Evolutionary conservation across 176 grass and related monocot species (phyloP).

Genomic region (Saccharum spontaneum): DNA sequence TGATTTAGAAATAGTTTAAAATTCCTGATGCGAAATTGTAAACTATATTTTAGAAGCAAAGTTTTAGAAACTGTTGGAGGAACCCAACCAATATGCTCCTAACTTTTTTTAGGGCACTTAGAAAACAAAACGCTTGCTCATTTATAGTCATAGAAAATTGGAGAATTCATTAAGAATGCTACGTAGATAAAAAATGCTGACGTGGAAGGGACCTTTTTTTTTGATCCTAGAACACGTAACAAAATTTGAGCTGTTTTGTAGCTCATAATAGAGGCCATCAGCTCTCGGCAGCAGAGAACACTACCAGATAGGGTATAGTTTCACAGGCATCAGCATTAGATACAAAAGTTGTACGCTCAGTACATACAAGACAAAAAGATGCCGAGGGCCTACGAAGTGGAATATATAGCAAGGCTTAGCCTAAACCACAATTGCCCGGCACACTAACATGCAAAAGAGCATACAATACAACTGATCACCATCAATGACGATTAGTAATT

Average conservation of each 20-base stretch:
- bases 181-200: no score
- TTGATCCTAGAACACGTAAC: no score
- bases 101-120: no score
- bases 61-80: no score
- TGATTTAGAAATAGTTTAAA: no score
- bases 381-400: background rate
- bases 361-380: background rate
- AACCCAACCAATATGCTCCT: no score
- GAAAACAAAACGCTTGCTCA: no score
- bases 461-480: background rate
- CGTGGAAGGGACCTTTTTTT: no score
- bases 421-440: background rate
- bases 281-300: background rate
- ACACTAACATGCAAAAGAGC: background rate
- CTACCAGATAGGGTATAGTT: background rate
- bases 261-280: background rate
- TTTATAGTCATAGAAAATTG: no score
- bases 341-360: background rate
- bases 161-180: no score
- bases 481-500: conserved; percentile 6
- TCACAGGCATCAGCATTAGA: background rate
- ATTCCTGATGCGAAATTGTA: no score
- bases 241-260: background rate
- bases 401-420: conserved; percentile 1
- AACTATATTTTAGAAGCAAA: no score